A percentile compares a stretch with the other conserved stretches of the same genome.
Evolutionary conservation across 139 green algal genomes (phyloP).

Genomic region (Tetraselmis striata): DNA sequence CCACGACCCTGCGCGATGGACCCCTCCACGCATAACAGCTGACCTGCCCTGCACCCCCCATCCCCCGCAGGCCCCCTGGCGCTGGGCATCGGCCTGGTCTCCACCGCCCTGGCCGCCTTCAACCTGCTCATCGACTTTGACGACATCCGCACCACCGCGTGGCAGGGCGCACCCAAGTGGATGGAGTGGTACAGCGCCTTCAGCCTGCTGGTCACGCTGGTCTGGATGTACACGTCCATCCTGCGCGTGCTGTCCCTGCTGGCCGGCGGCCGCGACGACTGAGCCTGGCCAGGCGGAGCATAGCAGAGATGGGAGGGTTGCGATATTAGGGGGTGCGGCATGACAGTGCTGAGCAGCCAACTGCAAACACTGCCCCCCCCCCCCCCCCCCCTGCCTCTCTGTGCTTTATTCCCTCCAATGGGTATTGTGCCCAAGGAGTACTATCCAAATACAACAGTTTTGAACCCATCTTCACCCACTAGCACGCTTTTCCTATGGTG

Average conservation of each 20-base stretch:
- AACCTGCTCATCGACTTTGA: slow-evolving; percentile 42
- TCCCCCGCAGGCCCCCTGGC: slow-evolving; percentile 21
- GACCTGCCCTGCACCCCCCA: background rate
- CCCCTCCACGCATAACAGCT: no score
- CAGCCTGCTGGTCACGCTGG: slow-evolving; percentile 41
- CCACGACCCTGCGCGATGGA: no score
- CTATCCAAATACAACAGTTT: no score
- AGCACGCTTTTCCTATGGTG: no score
- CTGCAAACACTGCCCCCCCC: no score
- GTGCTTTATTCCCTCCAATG: no score
- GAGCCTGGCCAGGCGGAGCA: background rate
- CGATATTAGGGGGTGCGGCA: no score
- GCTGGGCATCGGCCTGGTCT: slow-evolving; percentile 35
- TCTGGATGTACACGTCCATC: slow-evolving; percentile 32
- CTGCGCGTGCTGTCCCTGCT: slow-evolving; percentile 35
- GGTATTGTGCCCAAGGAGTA: no score
- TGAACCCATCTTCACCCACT: no score
- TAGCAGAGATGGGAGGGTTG: no score
- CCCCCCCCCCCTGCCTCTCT: no score
- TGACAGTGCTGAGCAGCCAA: no score
- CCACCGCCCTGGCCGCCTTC: slow-evolving; percentile 32
- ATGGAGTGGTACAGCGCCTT: slow-evolving; percentile 42
- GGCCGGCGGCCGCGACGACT: slow-evolving; percentile 5
- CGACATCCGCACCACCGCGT: slow-evolving; percentile 3
- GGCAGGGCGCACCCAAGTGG: slow-evolving; percentile 29